Evolutionary conservation across 202 grass and related monocot species (phyloP).

Genomic region (Elaeis oleifera): DNA sequence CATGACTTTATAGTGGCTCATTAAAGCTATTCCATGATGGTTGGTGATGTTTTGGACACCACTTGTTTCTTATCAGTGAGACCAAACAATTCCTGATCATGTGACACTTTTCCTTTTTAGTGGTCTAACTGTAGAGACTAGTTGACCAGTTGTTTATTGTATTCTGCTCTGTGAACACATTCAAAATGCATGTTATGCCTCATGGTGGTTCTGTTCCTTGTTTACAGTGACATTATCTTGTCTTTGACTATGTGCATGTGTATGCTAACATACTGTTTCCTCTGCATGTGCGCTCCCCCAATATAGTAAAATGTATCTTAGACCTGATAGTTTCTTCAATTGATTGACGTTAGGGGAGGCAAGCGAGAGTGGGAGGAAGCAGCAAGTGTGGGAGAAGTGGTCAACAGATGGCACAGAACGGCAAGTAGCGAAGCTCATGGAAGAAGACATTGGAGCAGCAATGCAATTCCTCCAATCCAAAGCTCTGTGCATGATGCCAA

Average conservation of each 20-base stretch:
- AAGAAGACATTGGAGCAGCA: conserved; percentile 80
- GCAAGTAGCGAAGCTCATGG: conserved; percentile 92
- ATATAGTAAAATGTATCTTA: conserved; percentile 9
- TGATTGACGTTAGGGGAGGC: conserved; percentile 66
- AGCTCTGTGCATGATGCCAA: conserved; percentile 96
- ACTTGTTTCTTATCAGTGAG: too few relatives aligned
- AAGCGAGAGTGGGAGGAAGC: conserved; percentile 72
- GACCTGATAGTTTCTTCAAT: conserved; percentile 12
- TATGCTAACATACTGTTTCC: conserved; percentile 11
- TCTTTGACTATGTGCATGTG: background rate
- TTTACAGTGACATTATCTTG: too few relatives aligned
- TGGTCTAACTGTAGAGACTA: too few relatives aligned
- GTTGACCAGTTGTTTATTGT: too few relatives aligned
- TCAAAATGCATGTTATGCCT: too few relatives aligned
- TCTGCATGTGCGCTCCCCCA: conserved; percentile 6
- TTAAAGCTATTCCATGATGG: too few relatives aligned
- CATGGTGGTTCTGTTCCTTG: too few relatives aligned
- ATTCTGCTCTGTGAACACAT: too few relatives aligned
- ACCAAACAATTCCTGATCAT: too few relatives aligned
- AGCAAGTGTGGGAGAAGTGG: conserved; percentile 98
- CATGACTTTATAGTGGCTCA: too few relatives aligned
- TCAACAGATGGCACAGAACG: conserved; percentile 93
- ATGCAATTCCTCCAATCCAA: conserved; percentile 99
- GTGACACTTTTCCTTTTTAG: too few relatives aligned
- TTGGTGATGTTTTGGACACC: too few relatives aligned